phyloP scores from a whole-genome alignment of 2,329 filamentous ascomycete species.

The Aurifilum marmelostoma region DNA sequence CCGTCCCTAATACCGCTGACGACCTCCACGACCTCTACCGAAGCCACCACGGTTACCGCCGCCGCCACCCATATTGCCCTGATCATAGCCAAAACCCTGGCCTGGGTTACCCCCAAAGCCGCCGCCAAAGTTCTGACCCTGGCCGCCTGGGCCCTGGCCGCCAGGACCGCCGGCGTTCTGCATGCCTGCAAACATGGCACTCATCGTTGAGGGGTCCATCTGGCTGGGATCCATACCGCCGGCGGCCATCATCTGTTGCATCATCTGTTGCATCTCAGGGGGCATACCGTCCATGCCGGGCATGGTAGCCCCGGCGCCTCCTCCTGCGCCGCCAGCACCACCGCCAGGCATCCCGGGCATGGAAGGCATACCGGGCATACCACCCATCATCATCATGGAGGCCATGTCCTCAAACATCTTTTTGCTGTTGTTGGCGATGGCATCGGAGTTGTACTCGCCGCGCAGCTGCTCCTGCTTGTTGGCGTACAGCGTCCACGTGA shows the following conservation, averaged over 20 bases:
- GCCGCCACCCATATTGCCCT: slow-evolving; percentile 47
- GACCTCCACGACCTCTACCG: slow-evolving; percentile 38
- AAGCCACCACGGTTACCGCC: slow-evolving; percentile 35
- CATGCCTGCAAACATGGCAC: slow-evolving; percentile 63
- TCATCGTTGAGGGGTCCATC: slow-evolving; percentile 64
- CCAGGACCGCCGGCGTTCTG: slow-evolving; percentile 50
- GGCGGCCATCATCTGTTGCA: slow-evolving; percentile 69
- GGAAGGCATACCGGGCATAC: slow-evolving; percentile 42
- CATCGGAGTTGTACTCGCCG: slow-evolving; percentile 72
- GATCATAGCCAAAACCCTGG: slow-evolving; percentile 54
- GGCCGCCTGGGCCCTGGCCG: slow-evolving; percentile 50
- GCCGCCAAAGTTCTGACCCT: slow-evolving; percentile 55
- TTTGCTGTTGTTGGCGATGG: slow-evolving; percentile 67
- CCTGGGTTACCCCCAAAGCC: slow-evolving; percentile 58
- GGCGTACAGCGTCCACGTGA: slow-evolving; percentile 95
- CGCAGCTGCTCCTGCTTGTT: slow-evolving; percentile 82
- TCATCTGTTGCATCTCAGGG: slow-evolving; percentile 69
- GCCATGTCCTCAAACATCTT: slow-evolving; percentile 77
- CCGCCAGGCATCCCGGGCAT: slow-evolving; percentile 45
- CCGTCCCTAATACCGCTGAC: slow-evolving; percentile 31
- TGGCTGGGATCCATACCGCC: slow-evolving; percentile 67
- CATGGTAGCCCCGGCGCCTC: slow-evolving; percentile 44
- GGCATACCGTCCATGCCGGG: slow-evolving; percentile 65
- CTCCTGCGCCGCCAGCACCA: slow-evolving; percentile 35
- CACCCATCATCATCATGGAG: slow-evolving; percentile 68